phyloP scores from a whole-genome alignment of 164 flowering plant species.

The Dillenia suffruticosa region DNA sequence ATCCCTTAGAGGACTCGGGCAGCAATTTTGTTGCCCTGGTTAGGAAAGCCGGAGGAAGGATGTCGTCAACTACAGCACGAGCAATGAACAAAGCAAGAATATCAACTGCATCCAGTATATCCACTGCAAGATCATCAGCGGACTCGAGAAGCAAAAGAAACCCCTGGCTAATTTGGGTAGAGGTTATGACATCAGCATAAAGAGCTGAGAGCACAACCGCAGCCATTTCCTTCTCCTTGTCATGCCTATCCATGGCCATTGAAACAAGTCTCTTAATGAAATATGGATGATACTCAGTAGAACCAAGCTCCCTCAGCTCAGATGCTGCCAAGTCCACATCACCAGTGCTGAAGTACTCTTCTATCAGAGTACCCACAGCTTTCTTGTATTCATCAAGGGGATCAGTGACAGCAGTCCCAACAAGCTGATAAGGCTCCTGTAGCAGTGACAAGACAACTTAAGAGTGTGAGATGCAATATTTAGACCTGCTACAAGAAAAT shows the following conservation, averaged over 20 bases:
- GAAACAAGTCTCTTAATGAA: constrained; percentile 89
- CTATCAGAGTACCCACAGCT: constrained; percentile 76
- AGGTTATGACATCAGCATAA: constrained; percentile 81
- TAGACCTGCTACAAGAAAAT: too few species aligned
- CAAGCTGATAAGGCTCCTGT: constrained; percentile 95
- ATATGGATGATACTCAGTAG: constrained; percentile 78
- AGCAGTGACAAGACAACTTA: constrained; percentile 3
- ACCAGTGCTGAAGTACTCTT: constrained; percentile 88
- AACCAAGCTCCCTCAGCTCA: constrained; percentile 79
- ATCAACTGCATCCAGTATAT: constrained; percentile 88
- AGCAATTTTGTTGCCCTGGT: constrained; percentile 65
- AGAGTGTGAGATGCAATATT: too few species aligned
- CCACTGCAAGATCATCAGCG: constrained; percentile 88
- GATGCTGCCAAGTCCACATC: constrained; percentile 83
- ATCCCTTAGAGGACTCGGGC: constrained; percentile 71
- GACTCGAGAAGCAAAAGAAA: constrained; percentile 90
- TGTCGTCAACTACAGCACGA: constrained; percentile 98
- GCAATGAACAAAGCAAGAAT: constrained; percentile 86
- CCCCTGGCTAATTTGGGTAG: constrained; percentile 85
- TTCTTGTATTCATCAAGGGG: constrained; percentile 95
- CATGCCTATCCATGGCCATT: constrained; percentile 96
- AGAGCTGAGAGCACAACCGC: constrained; percentile 91
- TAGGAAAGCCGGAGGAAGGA: constrained; percentile 90
- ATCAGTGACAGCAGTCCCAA: constrained; percentile 67
- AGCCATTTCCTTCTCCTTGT: constrained; percentile 98